phyloP scores from a whole-genome alignment of 257 asterid species.

The Agastache rugosa region DNA sequence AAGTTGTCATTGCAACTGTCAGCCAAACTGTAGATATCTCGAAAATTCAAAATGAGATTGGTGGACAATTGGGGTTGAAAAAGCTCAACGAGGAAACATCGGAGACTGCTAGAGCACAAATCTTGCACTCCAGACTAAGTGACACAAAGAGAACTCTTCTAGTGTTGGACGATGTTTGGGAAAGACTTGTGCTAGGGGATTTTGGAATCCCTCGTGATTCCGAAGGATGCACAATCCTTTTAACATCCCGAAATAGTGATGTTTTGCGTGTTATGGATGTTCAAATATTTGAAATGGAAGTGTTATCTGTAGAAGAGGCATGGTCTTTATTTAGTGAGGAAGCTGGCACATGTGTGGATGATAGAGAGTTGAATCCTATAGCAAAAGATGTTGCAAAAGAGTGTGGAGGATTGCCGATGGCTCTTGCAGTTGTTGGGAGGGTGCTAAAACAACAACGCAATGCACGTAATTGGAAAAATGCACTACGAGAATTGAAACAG shows the following conservation, averaged over 20 bases:
- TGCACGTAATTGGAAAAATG: not conserved
- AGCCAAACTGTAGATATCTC: not conserved
- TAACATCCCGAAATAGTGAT: conserved; percentile 25
- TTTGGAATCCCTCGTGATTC: conserved; percentile 26
- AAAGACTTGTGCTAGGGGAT: conserved; percentile 8
- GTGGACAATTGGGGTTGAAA: not conserved
- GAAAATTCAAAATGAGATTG: conserved; percentile 25
- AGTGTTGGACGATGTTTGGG: conserved; percentile 46
- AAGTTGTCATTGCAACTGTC: conserved; percentile 16
- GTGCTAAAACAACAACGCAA: not conserved
- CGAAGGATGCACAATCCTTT: conserved; percentile 30
- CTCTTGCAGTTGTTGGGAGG: conserved; percentile 33
- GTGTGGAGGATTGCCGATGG: conserved; percentile 43
- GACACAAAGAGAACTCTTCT: conserved; percentile 30
- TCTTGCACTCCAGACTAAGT: not conserved
- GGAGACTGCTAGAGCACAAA: not conserved
- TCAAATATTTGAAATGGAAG: not conserved
- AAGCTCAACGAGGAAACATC: not conserved
- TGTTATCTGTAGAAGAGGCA: not conserved
- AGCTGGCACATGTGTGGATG: conserved; percentile 16
- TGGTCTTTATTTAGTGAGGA: not conserved
- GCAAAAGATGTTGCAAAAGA: conserved; percentile 34
- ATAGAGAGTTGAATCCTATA: not conserved
- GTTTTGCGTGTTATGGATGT: conserved; percentile 28
- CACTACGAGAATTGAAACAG: too few relatives aligned